Percentiles rank a stretch among this genome's conserved stretches.
phyloP scores from a whole-genome alignment of 2,329 filamentous ascomycete genomes.

The Xylariaceae sp. region DNA sequence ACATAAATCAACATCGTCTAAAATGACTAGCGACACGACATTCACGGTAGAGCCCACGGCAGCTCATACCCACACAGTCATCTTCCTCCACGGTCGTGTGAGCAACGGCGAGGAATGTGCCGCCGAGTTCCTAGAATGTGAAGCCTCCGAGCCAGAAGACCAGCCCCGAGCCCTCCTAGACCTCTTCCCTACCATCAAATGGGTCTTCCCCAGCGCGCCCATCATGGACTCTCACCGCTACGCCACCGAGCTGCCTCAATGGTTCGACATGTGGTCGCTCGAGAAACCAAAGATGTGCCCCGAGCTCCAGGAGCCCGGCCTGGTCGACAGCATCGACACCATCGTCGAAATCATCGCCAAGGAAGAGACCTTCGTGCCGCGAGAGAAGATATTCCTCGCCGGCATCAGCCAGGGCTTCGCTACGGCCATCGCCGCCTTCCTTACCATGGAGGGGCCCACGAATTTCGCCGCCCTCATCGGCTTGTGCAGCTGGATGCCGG shows the following conservation, averaged over 20 bases:
- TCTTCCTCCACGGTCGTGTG: slow-evolving; percentile 42
- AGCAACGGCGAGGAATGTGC: slow-evolving; percentile 37
- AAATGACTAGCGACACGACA: slow-evolving; percentile 4
- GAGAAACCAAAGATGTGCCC: slow-evolving; percentile 38
- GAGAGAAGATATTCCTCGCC: slow-evolving; percentile 27
- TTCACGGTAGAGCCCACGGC: slow-evolving; percentile 35
- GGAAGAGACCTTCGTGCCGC: slow-evolving; percentile 23
- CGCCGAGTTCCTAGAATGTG: slow-evolving; percentile 36
- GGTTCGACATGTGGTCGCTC: slow-evolving; percentile 45
- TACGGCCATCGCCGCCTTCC: slow-evolving; percentile 18
- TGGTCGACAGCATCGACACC: slow-evolving; percentile 21
- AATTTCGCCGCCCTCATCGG: slow-evolving; percentile 28
- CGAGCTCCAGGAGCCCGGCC: slow-evolving; percentile 23
- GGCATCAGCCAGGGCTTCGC: slow-evolving; percentile 33
- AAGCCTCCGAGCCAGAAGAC: slow-evolving; percentile 22
- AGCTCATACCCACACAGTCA: slow-evolving; percentile 40
- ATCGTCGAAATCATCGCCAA: slow-evolving; percentile 19
- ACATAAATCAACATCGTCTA: neutral
- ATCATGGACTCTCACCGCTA: slow-evolving; percentile 20
- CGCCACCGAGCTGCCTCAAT: slow-evolving; percentile 23
- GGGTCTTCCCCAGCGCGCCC: slow-evolving; percentile 29
- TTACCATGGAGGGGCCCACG: slow-evolving; percentile 5
- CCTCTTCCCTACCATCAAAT: slow-evolving; percentile 25
- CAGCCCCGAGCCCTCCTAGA: slow-evolving; percentile 22
- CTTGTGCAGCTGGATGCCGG: slow-evolving; percentile 29